Conservation (phyloP, 768 basidiomycete genomes). For the Mycena crocata region DNA sequence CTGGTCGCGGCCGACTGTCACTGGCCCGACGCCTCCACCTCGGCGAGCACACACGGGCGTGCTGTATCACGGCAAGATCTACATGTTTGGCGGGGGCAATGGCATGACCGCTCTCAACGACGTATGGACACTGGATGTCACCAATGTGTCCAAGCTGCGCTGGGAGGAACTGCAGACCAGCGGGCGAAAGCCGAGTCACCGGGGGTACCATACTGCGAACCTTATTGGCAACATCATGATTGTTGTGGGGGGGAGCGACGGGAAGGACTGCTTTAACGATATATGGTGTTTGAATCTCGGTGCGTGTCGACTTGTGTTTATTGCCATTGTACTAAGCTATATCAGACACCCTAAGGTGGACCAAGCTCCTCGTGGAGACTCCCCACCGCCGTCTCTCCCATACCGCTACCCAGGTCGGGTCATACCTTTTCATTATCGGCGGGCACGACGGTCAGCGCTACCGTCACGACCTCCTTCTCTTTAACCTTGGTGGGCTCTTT, state of each 20-base stretch:
- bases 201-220: constrained; percentile 94
- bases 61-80: constrained; percentile 75
- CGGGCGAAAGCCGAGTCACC: constrained; percentile 67
- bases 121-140: constrained; percentile 87
- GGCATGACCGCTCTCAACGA: constrained; percentile 92
- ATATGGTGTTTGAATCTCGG: constrained; percentile 90
- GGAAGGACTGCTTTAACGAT: constrained; percentile 87
- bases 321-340: not conserved
- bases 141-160: constrained; percentile 49
- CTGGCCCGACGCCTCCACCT: constrained; percentile 62
- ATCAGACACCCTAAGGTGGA: constrained; percentile 60
- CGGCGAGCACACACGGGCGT: constrained; percentile 92
- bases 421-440: constrained; percentile 89
- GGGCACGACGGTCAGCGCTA: constrained; percentile 89
- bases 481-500: constrained; percentile 79
- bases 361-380: constrained; percentile 54
- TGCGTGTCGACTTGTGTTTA: constrained; percentile 50
- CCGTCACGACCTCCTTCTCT: constrained; percentile 78
- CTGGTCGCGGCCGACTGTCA: constrained; percentile 67
- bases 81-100: constrained; percentile 95
- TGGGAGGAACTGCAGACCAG: constrained; percentile 72
- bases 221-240: constrained; percentile 89
- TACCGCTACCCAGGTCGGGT: constrained; percentile 90
- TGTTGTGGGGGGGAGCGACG: constrained; percentile 92
- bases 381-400: constrained; percentile 74